Conservation (phyloP, 164 flowering plant genomes). For the Vitis cinerea region DNA sequence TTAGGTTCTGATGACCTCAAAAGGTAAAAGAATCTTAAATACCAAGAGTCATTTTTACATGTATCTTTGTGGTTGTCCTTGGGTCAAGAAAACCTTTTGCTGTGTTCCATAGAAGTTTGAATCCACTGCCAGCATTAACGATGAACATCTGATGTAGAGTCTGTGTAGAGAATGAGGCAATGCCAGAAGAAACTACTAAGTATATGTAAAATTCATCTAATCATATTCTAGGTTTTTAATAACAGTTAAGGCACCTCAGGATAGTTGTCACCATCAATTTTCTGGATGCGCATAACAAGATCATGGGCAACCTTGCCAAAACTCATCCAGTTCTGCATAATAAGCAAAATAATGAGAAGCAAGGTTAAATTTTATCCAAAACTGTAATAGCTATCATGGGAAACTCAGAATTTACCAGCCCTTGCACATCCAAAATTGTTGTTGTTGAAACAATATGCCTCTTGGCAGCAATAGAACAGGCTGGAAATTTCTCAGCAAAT, state of each 20-base stretch:
- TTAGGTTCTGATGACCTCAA: conserved; percentile 7
- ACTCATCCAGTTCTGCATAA: conserved; percentile 78
- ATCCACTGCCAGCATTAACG: conserved; percentile 87
- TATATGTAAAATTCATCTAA: background rate
- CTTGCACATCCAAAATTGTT: conserved; percentile 80
- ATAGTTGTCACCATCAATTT: conserved; percentile 84
- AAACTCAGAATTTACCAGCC: conserved; percentile 54
- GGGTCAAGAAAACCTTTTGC: conserved; percentile 82
- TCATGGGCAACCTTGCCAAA: conserved; percentile 81
- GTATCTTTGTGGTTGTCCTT: conserved; percentile 80
- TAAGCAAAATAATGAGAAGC: conserved; percentile 12
- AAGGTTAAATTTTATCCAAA: background rate
- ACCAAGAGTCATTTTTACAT: conserved; percentile 36
- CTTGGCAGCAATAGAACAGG: conserved; percentile 74
- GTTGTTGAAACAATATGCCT: conserved; percentile 62
- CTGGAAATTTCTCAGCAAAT: conserved; percentile 76
- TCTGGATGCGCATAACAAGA: conserved; percentile 79
- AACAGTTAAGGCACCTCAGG: conserved; percentile 68
- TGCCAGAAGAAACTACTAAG: background rate
- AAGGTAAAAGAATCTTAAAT: background rate
- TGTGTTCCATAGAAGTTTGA: conserved; percentile 78
- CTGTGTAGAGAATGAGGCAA: conserved; percentile 48
- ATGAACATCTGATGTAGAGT: conserved; percentile 87
- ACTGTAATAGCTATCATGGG: background rate
- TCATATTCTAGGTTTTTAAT: background rate